These are phyloP conservation scores for Hanseniaspora mollemarum DNA, from an alignment of 805 yeast genomes.

Conservation along the genomic window DNA sequence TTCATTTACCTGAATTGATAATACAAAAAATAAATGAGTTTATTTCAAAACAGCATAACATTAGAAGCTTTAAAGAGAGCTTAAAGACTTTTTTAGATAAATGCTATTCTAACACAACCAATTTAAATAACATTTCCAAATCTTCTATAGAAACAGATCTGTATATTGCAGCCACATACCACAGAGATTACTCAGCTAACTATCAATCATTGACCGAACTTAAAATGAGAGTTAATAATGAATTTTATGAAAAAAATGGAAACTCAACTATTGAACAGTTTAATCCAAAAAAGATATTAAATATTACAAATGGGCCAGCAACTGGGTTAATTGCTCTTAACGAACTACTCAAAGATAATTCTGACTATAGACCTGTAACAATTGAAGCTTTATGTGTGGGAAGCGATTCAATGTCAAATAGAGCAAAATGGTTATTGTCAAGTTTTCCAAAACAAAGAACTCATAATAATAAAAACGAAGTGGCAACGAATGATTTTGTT, in stretches of 20 bases:
- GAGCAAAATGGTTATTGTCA: conserved; percentile 67
- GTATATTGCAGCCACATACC: conserved; percentile 65
- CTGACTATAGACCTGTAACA: conserved; percentile 44
- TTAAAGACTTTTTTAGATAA: conserved; percentile 4
- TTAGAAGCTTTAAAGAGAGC: background rate
- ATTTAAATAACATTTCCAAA: conserved; percentile 17
- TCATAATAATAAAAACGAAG: conserved; percentile 21
- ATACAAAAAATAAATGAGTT: background rate
- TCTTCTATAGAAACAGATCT: conserved; percentile 56
- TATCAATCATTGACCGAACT: conserved; percentile 58
- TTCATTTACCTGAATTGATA: background rate
- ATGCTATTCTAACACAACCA: background rate
- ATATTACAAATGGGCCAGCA: conserved; percentile 83
- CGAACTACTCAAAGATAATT: conserved; percentile 53
- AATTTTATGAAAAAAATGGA: conserved; percentile 17
- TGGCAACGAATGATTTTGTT: conserved; percentile 21
- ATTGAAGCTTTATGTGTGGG: conserved; percentile 71
- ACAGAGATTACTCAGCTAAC: conserved; percentile 67
- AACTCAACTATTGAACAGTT: conserved; percentile 28
- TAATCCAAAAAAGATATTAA: conserved; percentile 56
- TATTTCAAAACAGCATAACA: background rate
- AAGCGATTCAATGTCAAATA: conserved; percentile 56
- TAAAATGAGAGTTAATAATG: conserved; percentile 41
- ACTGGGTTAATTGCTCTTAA: conserved; percentile 82
- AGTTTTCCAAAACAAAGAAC: conserved; percentile 47